Conservation (phyloP, 768 basidiomycete species). For the Boletus subparvulus region DNA sequence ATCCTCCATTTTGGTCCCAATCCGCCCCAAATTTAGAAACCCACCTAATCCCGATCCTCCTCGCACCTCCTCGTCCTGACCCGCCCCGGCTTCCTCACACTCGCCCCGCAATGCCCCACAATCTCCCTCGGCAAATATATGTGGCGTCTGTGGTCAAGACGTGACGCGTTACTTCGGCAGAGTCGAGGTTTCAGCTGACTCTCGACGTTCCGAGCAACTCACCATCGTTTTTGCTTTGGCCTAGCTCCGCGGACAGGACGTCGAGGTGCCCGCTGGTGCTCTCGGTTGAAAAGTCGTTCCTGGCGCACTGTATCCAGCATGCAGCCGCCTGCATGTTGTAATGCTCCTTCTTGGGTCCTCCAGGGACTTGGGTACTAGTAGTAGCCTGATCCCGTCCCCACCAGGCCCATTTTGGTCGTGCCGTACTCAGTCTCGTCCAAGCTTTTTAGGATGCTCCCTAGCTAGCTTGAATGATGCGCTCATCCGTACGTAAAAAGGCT, state of each 20-base stretch:
- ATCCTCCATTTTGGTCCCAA: slow-evolving; percentile 20
- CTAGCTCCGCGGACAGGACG: slow-evolving; percentile 13
- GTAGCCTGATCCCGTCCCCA: neutral
- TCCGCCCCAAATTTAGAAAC: slow-evolving; percentile 7
- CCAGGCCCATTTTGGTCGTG: too few species aligned
- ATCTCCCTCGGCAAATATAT: neutral
- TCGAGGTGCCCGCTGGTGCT: neutral
- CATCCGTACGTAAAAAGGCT: slow-evolving; percentile 9
- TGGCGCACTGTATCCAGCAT: neutral
- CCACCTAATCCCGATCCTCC: neutral
- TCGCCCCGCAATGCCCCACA: too few species aligned
- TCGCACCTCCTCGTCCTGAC: neutral
- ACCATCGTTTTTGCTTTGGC: neutral
- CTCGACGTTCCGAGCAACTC: neutral
- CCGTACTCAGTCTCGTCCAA: neutral
- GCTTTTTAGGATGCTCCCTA: neutral
- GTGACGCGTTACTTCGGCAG: neutral
- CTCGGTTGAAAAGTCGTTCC: slow-evolving; percentile 6
- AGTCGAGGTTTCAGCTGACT: neutral
- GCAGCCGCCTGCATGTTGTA: neutral
- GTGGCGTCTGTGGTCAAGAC: neutral
- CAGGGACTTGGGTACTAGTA: neutral
- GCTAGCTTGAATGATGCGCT: neutral
- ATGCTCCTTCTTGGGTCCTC: neutral
- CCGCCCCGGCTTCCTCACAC: neutral